Evolutionary conservation across 75 land plant genomes (phyloP).

Genomic region (Pseudotsuga menziesii): DNA sequence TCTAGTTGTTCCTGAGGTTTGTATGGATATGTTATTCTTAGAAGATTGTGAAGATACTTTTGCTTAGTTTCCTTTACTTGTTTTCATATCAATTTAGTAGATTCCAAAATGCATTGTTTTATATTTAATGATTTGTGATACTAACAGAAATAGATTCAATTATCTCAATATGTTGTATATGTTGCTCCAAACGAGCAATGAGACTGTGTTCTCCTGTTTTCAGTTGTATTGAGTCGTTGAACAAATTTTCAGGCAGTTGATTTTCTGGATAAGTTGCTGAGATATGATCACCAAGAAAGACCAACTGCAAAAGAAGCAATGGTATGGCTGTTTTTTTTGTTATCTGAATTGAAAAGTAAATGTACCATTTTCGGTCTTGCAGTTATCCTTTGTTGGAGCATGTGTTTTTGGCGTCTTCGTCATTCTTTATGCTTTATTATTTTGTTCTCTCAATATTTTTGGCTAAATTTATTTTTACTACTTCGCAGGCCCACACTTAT

Average conservation of each 20-base stretch:
- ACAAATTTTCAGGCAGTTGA: constrained; percentile 60
- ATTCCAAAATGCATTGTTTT: neutral
- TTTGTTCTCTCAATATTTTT: neutral
- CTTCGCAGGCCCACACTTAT: constrained; percentile 75
- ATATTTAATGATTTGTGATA: neutral
- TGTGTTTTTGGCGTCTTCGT: neutral
- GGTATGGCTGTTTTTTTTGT: constrained; percentile 27
- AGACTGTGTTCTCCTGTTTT: constrained; percentile 1
- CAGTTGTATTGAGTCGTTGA: neutral
- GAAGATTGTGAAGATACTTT: neutral
- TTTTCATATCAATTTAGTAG: too few species aligned
- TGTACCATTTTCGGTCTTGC: neutral
- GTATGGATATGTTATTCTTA: neutral
- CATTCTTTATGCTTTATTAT: too few species aligned
- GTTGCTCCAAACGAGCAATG: neutral
- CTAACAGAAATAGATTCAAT: neutral
- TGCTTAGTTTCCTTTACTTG: neutral
- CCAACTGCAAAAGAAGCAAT: constrained; percentile 89
- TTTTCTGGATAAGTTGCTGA: constrained; percentile 77
- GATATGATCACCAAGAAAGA: constrained; percentile 89
- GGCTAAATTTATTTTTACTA: neutral
- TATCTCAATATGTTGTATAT: neutral
- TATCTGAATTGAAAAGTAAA: neutral
- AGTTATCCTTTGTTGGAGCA: neutral
- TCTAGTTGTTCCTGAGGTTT: constrained; percentile 77